phyloP scores from a whole-genome alignment of 2,329 filamentous ascomycete genomes.

The Aureobasidium sp. region DNA sequence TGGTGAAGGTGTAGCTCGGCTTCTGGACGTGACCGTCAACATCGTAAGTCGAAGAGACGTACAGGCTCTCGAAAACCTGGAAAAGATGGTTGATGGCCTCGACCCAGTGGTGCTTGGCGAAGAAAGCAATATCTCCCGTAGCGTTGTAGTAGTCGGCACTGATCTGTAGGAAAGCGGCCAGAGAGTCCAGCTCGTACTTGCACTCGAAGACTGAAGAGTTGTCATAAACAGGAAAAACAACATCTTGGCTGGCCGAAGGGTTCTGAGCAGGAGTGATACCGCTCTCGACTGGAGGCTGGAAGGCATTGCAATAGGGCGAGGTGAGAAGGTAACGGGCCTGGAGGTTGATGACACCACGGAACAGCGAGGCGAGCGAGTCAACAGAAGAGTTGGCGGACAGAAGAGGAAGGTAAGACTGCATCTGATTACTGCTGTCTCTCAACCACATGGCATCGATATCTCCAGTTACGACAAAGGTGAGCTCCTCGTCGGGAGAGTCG shows the following conservation, averaged over 20 bases:
- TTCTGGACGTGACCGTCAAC: constrained; percentile 34
- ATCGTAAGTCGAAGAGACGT: constrained; percentile 41
- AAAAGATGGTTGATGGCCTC: constrained; percentile 37
- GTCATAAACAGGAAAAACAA: constrained; percentile 35
- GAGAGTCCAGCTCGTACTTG: constrained; percentile 46
- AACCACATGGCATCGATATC: constrained; percentile 45
- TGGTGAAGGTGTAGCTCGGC: constrained; percentile 39
- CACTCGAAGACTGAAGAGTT: constrained; percentile 42
- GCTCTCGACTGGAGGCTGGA: constrained; percentile 43
- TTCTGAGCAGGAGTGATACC: constrained; percentile 33
- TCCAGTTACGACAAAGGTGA: constrained; percentile 51
- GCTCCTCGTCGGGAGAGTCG: constrained; percentile 52
- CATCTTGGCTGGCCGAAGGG: constrained; percentile 31
- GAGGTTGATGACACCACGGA: constrained; percentile 62
- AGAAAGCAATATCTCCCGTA: constrained; percentile 40
- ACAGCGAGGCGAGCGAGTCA: constrained; percentile 57
- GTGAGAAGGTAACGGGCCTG: constrained; percentile 59
- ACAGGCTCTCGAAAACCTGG: constrained; percentile 25
- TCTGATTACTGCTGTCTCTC: constrained; percentile 54
- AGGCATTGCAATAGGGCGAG: constrained; percentile 47
- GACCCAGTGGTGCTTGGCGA: constrained; percentile 39
- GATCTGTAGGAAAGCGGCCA: constrained; percentile 43
- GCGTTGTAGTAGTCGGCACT: constrained; percentile 41
- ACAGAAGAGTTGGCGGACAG: constrained; percentile 45
- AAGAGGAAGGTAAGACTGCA: constrained; percentile 59